Evolutionary conservation across 2,329 filamentous ascomycete species (phyloP).

Genomic region (Paecilomyces niveus): DNA sequence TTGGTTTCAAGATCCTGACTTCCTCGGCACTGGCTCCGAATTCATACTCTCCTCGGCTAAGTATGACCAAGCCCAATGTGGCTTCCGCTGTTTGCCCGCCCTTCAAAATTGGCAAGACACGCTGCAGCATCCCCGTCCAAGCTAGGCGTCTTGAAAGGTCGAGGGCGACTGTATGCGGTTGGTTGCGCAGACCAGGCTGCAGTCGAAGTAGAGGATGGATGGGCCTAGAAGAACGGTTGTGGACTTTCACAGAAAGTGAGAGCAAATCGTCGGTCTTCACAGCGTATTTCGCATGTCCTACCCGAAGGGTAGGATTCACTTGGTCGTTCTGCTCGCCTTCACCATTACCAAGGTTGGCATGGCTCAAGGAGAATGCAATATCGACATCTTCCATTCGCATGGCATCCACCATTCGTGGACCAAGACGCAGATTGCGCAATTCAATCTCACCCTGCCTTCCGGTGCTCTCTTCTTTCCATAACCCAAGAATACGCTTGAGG

Average conservation of each 20-base stretch:
- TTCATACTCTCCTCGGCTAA: constrained; percentile 78
- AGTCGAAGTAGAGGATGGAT: constrained; percentile 68
- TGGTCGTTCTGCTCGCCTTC: constrained; percentile 8
- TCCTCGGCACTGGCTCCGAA: constrained; percentile 77
- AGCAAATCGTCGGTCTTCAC: constrained; percentile 57
- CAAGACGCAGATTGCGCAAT: constrained; percentile 66
- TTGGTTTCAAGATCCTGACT: constrained; percentile 45
- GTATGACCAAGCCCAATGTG: constrained; percentile 62
- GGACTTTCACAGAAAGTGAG: constrained; percentile 62
- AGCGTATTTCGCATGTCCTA: constrained; percentile 40
- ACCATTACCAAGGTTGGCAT: constrained; percentile 18
- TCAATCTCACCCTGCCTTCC: constrained; percentile 63
- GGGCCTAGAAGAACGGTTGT: constrained; percentile 62
- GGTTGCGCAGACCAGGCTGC: constrained; percentile 67
- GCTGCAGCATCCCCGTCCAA: constrained; percentile 80
- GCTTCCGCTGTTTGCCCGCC: constrained; percentile 55
- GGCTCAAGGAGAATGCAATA: constrained; percentile 44
- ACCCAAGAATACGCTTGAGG: constrained; percentile 61
- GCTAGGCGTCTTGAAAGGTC: constrained; percentile 76
- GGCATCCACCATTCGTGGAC: constrained; percentile 71
- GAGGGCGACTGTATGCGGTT: constrained; percentile 64
- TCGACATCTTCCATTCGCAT: constrained; percentile 75
- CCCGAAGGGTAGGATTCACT: constrained; percentile 25
- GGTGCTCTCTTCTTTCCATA: constrained; percentile 60
- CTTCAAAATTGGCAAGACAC: constrained; percentile 56